Conservation (phyloP, 345 rosid genomes). For the Tarenaya hassleriana region DNA sequence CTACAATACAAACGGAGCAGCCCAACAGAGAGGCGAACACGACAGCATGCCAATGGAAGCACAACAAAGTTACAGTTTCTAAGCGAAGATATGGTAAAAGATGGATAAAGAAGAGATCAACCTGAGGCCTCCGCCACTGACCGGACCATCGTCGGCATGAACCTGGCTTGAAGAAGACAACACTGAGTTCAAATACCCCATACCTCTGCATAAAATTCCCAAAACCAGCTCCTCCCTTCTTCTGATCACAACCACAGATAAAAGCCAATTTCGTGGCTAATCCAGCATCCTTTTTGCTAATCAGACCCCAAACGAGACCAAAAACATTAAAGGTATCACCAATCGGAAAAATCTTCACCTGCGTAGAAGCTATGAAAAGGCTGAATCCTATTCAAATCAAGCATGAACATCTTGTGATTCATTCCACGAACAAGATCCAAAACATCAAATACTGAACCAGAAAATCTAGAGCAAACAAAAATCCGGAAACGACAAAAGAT, state of each 20-base stretch:
- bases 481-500: background rate
- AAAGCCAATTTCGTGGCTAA: constrained; percentile 10
- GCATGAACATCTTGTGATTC: too few relatives aligned
- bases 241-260: constrained; percentile 25
- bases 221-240: constrained; percentile 17
- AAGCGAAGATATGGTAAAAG: constrained; percentile 12
- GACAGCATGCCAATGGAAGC: too few relatives aligned
- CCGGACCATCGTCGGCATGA: constrained; percentile 72
- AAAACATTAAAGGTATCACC: constrained; percentile 6
- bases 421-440: too few relatives aligned
- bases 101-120: constrained; percentile 18
- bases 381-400: background rate
- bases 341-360: constrained; percentile 1
- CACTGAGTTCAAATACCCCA: constrained; percentile 82
- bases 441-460: constrained; percentile 4
- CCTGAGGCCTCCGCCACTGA: constrained; percentile 96
- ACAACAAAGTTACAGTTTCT: too few relatives aligned
- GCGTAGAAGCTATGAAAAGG: constrained; percentile 12
- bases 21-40: too few relatives aligned
- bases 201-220: constrained; percentile 20
- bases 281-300: too few relatives aligned
- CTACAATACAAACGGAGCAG: too few relatives aligned
- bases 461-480: background rate
- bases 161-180: constrained; percentile 67
- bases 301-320: too few relatives aligned